phyloP scores from a whole-genome alignment of 2,329 filamentous ascomycete species.

The Coniella vitis region DNA sequence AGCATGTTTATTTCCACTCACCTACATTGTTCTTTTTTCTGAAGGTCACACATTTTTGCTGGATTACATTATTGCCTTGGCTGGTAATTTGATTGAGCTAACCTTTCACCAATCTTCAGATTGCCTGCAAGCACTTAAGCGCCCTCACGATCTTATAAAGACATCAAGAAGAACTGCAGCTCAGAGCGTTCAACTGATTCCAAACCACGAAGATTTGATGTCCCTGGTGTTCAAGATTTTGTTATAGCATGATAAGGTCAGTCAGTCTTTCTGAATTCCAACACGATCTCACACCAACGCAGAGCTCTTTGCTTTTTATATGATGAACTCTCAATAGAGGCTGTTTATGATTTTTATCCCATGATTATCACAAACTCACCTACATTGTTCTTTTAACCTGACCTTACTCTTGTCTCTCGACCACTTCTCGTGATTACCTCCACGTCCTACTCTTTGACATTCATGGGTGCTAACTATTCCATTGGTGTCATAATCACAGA shows the following conservation, averaged over 20 bases:
- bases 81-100: not conserved
- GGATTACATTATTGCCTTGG: not conserved
- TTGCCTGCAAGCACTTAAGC: too few species aligned
- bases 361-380: slow-evolving; percentile 32
- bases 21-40: slow-evolving; percentile 13
- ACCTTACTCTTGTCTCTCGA: slow-evolving; percentile 19
- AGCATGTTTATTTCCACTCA: slow-evolving; percentile 25
- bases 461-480: not conserved
- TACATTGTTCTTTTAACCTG: slow-evolving; percentile 14
- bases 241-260: not conserved
- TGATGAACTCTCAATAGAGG: slow-evolving; percentile 37
- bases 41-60: not conserved
- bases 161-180: too few species aligned
- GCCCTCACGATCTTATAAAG: too few species aligned
- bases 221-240: too few species aligned
- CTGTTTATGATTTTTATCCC: slow-evolving; percentile 38
- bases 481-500: too few species aligned
- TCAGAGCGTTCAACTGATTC: too few species aligned
- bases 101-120: not conserved
- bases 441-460: not conserved
- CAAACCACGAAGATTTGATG: too few species aligned
- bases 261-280: too few species aligned
- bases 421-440: not conserved
- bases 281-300: not conserved
- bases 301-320: slow-evolving; percentile 19